These are phyloP conservation scores for Sphagnurus paluster DNA, from an alignment of 1,284 basidiomycete genomes.

Conservation along the genomic window DNA sequence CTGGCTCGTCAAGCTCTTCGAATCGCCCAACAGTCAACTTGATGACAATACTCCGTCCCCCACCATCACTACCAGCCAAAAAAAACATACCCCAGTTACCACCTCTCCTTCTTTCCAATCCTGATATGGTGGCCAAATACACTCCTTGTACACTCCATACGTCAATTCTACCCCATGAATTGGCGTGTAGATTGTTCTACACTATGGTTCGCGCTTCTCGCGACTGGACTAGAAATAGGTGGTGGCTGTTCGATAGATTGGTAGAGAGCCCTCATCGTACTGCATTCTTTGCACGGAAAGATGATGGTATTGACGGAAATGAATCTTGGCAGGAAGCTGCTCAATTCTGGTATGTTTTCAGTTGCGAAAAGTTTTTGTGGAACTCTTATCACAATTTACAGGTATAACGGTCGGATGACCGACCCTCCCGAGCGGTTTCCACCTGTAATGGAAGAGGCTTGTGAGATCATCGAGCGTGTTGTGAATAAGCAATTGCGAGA, in stretches of 20 bases:
- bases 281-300: conserved; percentile 67
- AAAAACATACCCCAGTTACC: conserved; percentile 41
- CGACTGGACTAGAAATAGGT: conserved; percentile 74
- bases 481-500: conserved; percentile 76
- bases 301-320: conserved; percentile 41
- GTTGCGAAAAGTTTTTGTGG: background rate
- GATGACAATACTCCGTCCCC: conserved; percentile 56
- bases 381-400: conserved; percentile 27
- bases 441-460: conserved; percentile 76
- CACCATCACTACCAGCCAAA: conserved; percentile 44
- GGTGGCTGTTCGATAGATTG: conserved; percentile 81
- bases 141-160: conserved; percentile 77
- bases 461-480: conserved; percentile 69
- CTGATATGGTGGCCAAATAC: conserved; percentile 64
- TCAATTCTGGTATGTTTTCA: conserved; percentile 55
- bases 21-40: conserved; percentile 43
- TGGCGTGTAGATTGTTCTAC: conserved; percentile 72
- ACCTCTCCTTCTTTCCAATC: conserved; percentile 56
- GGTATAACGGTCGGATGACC: conserved; percentile 77
- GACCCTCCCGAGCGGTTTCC: conserved; percentile 64
- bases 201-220: conserved; percentile 63
- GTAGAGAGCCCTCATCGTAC: conserved; percentile 87
- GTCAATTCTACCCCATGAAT: conserved; percentile 66
- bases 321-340: conserved; percentile 63
- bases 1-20: conserved; percentile 9